Percentiles rank a stretch among this genome's conserved stretches.
phyloP scores from a whole-genome alignment of 345 rosid species.

The Laguncularia racemosa region DNA sequence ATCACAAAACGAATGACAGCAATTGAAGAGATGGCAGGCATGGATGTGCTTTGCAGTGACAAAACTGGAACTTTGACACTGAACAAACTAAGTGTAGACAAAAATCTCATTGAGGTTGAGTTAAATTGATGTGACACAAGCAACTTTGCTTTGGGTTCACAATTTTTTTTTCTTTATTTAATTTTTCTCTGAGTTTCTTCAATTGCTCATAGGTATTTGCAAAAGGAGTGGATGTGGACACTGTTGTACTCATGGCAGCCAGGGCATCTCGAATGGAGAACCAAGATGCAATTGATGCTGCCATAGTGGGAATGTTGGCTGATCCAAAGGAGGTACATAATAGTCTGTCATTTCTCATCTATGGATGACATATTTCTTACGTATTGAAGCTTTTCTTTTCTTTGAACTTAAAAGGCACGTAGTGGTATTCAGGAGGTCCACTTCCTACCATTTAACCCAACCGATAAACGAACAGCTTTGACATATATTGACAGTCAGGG shows the following conservation, averaged over 20 bases:
- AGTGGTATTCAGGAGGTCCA: conserved; percentile 54
- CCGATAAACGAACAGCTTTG: conserved; percentile 56
- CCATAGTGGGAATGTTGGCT: conserved; percentile 55
- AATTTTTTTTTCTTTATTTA: conserved; percentile 3
- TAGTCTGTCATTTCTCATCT: not conserved
- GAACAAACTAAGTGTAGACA: conserved; percentile 55
- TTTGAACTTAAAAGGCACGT: conserved; percentile 33
- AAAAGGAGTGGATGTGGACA: conserved; percentile 39
- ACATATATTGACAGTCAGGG: conserved; percentile 43
- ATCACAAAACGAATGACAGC: conserved; percentile 75
- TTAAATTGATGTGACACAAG: not conserved
- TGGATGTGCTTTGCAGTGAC: conserved; percentile 69
- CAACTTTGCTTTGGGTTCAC: not conserved
- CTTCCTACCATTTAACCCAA: conserved; percentile 59
- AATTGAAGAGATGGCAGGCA: conserved; percentile 72
- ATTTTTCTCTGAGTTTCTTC: not conserved
- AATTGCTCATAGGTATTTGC: conserved; percentile 28
- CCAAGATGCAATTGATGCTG: conserved; percentile 63
- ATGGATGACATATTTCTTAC: not conserved
- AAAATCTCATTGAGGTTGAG: conserved; percentile 52
- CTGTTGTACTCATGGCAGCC: conserved; percentile 57
- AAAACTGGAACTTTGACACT: conserved; percentile 65
- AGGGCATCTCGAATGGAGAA: conserved; percentile 56
- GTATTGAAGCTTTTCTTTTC: conserved; percentile 9
- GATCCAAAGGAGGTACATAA: conserved; percentile 57